These are phyloP conservation scores for Aspergillus tanneri DNA, from an alignment of 2,329 filamentous ascomycete species.

Conservation along the genomic window DNA sequence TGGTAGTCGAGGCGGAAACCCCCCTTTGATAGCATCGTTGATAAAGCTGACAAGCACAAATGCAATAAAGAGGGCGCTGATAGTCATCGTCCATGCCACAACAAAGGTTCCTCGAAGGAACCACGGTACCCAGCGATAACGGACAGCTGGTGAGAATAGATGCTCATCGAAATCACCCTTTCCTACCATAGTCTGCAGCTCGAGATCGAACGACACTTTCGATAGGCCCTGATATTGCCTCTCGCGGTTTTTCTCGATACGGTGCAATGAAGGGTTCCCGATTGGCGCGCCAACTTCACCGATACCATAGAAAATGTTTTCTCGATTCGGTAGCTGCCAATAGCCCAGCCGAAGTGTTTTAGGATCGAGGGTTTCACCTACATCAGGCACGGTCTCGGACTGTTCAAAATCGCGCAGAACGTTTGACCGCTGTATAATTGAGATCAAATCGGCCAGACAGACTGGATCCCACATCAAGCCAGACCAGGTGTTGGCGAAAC, in stretches of 20 bases:
- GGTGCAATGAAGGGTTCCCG: conserved; percentile 44
- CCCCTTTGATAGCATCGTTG: conserved; percentile 62
- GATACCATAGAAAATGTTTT: conserved; percentile 74
- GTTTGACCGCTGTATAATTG: conserved; percentile 77
- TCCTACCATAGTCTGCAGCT: conserved; percentile 36
- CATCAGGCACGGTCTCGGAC: conserved; percentile 58
- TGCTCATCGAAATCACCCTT: conserved; percentile 50
- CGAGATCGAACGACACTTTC: conserved; percentile 36
- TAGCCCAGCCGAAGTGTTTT: conserved; percentile 76
- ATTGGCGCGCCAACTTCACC: conserved; percentile 61
- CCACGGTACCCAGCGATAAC: conserved; percentile 73
- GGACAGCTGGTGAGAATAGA: conserved; percentile 53
- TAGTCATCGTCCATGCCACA: conserved; percentile 63
- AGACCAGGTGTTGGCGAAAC: conserved; percentile 65
- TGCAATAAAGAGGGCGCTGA: conserved; percentile 63
- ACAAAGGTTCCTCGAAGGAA: conserved; percentile 67
- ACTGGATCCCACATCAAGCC: conserved; percentile 83
- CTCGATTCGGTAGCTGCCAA: conserved; percentile 69
- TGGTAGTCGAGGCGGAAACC: conserved; percentile 69
- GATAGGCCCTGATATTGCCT: conserved; percentile 36
- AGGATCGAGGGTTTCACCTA: conserved; percentile 51
- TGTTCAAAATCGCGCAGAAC: conserved; percentile 69
- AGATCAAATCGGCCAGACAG: conserved; percentile 76
- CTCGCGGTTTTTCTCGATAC: conserved; percentile 30
- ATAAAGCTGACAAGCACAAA: conserved; percentile 79